Evolutionary conservation across 768 basidiomycete species (phyloP).

Genomic region (Serendipita sp.): DNA sequence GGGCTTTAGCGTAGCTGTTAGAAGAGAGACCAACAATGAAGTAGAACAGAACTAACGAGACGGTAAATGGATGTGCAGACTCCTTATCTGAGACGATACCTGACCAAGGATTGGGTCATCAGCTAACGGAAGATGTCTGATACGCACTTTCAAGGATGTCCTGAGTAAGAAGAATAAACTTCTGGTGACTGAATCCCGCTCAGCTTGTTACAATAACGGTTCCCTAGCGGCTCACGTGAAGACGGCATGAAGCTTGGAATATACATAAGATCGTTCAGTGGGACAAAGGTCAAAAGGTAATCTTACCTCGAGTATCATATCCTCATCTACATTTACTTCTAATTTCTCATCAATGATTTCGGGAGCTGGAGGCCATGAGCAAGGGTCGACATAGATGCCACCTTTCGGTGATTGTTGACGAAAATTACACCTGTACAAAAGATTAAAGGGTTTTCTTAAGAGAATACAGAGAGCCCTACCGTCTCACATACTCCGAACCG

Average conservation of each 20-base stretch:
- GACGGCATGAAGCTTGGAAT: slow-evolving; percentile 35
- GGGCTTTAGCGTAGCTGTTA: slow-evolving; percentile 15
- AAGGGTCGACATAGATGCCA: slow-evolving; percentile 30
- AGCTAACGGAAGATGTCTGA: neutral
- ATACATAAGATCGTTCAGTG: neutral
- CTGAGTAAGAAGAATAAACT: slow-evolving; percentile 25
- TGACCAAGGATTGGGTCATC: slow-evolving; percentile 10
- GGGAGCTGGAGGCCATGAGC: slow-evolving; percentile 34
- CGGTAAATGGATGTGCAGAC: slow-evolving; percentile 18
- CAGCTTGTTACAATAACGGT: neutral
- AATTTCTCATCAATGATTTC: slow-evolving; percentile 14
- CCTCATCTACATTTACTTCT: slow-evolving; percentile 6
- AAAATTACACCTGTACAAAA: slow-evolving; percentile 27
- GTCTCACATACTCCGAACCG: slow-evolving; percentile 36
- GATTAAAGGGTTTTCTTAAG: neutral
- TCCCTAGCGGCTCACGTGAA: slow-evolving; percentile 30
- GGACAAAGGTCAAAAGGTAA: too few species aligned
- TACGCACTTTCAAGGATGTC: slow-evolving; percentile 24
- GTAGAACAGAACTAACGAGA: slow-evolving; percentile 14
- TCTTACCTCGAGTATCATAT: neutral
- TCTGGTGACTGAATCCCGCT: slow-evolving; percentile 24
- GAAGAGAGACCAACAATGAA: neutral
- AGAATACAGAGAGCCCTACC: slow-evolving; percentile 20
- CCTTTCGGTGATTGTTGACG: slow-evolving; percentile 21
- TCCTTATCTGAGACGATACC: slow-evolving; percentile 38